Percentiles rank a stretch among this genome's conserved stretches.
These are phyloP conservation scores for Euryodendron excelsum DNA, from an alignment of 148 eudicot species.

Conservation along the genomic window DNA sequence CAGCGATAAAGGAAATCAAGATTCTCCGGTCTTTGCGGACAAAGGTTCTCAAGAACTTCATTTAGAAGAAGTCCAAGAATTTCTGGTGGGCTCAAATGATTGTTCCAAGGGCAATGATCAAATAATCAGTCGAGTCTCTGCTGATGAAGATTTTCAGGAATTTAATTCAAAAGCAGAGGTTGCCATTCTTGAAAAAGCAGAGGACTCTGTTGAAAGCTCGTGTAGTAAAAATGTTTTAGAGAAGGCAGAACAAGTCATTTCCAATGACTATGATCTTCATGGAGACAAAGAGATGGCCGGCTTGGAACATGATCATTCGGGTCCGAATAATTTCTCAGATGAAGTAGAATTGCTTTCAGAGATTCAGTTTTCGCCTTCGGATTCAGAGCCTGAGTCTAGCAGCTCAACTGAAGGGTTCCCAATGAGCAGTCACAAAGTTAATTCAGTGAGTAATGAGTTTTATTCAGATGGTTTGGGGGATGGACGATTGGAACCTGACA, in stretches of 20 bases:
- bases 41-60: not conserved
- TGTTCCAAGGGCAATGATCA: not conserved
- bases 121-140: not conserved
- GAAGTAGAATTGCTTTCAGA: constrained; percentile 22
- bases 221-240: constrained; percentile 12
- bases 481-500: not conserved
- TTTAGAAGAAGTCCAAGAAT: not conserved
- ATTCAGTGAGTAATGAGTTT: constrained; percentile 6
- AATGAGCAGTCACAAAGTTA: no score
- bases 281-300: constrained; percentile 5
- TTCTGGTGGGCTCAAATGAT: not conserved
- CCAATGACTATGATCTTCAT: constrained; percentile 8
- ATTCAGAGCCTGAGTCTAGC: constrained; percentile 22
- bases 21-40: not conserved
- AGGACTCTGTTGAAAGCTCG: constrained; percentile 4
- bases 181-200: constrained; percentile 22
- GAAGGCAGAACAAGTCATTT: constrained; percentile 7
- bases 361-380: constrained; percentile 16
- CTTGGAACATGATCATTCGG: constrained; percentile 3
- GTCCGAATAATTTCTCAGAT: constrained; percentile 16
- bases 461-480: not conserved
- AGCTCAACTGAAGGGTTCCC: constrained; percentile 27
- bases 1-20: not conserved
- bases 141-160: not conserved
- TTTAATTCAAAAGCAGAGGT: constrained; percentile 13